Base-by-base conservation (phyloP, 2,329 filamentous ascomycete species). In the Colletotrichum sojae region DNA sequence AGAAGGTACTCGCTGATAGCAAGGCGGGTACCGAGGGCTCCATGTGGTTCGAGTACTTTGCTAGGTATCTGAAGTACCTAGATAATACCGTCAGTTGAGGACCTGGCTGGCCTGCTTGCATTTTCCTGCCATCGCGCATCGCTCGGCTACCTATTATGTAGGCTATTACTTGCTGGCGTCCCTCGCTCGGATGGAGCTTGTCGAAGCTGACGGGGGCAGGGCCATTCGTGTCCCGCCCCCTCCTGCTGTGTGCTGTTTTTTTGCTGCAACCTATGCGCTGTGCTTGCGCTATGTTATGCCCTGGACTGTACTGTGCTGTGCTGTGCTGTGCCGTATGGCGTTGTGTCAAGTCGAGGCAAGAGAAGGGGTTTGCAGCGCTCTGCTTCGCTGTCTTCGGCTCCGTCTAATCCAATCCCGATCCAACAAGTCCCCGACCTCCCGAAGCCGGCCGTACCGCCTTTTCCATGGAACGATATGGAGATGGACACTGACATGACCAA, bases 331-430 rank as follows among this genome's bases (percentile, higher is more conserved):
- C 39, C 52, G 8, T 53, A 27, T 31, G 59, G 48, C 40, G 65
- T 53, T 52, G 48, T 52, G 48, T 16, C 25, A 20, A 13, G 48
- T 18, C 39, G 36, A 48, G 60, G 51, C 48, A 8, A n/a, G 46
- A 16, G 48, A 45, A 31, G 59, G 43, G 59, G 53, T 40, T 55
- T 65, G 40, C 61, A 40, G 60, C 54, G 49, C 22, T 55, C 27
- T 69, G 66, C 66, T 65, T 65, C 55, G 54, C 39, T 49, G 39
- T 55, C 61, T 48, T 43, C 49, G 20, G 31, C 51, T 45, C 27
- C 27, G 9, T 9, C 31, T 36, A 53, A 48, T 52, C 46, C 54
- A 18, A 22, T 64, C 54, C 49, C 40, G 31, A 36, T 48, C 25
- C 56, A 43, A 53, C 52, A 25, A 18, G 22, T 25, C 22, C 22